Percentiles rank a stretch among this genome's conserved stretches.
Evolutionary conservation across 306 rosid species (phyloP).

Genomic region (Abrus precatorius): DNA sequence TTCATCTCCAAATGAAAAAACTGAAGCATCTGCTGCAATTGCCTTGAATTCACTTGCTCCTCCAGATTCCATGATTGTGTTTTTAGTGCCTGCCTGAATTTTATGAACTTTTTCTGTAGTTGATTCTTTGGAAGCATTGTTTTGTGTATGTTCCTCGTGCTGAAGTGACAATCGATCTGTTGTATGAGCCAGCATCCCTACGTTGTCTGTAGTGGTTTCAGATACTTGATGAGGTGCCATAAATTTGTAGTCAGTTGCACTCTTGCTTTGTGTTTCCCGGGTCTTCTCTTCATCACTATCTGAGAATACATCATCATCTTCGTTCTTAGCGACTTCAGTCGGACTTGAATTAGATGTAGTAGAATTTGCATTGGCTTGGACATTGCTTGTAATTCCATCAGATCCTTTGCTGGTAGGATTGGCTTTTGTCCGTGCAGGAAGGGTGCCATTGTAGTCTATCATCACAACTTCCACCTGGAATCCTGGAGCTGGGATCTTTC

Average conservation of each 20-base stretch:
- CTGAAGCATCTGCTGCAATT: conserved; percentile 97
- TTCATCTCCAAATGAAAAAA: conserved; percentile 90
- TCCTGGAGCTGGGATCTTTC: conserved; percentile 88
- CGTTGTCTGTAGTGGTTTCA: conserved; percentile 47
- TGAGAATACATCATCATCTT: conserved; percentile 87
- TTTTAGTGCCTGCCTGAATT: conserved; percentile 41
- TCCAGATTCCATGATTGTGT: conserved; percentile 52
- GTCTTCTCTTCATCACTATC: conserved; percentile 86
- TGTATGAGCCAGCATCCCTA: conserved; percentile 47
- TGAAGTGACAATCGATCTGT: conserved; percentile 56
- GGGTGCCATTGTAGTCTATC: conserved; percentile 75
- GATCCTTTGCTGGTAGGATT: conserved; percentile 62
- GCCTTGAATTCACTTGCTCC: conserved; percentile 77
- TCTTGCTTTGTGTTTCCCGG: conserved; percentile 42
- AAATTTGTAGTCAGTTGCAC: conserved; percentile 42
- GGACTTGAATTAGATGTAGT: conserved; percentile 52
- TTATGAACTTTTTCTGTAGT: conserved; percentile 46
- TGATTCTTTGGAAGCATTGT: conserved; percentile 50
- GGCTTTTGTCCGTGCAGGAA: conserved; percentile 55
- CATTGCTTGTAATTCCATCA: conserved; percentile 49
- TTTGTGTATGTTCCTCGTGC: conserved; percentile 44
- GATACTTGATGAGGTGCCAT: conserved; percentile 57
- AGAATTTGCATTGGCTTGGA: conserved; percentile 41
- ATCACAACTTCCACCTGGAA: conserved; percentile 86
- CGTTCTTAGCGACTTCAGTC: conserved; percentile 50